These are phyloP conservation scores for Haematococcus sp. DNA, from an alignment of 139 green algal genomes.

Conservation along the genomic window DNA sequence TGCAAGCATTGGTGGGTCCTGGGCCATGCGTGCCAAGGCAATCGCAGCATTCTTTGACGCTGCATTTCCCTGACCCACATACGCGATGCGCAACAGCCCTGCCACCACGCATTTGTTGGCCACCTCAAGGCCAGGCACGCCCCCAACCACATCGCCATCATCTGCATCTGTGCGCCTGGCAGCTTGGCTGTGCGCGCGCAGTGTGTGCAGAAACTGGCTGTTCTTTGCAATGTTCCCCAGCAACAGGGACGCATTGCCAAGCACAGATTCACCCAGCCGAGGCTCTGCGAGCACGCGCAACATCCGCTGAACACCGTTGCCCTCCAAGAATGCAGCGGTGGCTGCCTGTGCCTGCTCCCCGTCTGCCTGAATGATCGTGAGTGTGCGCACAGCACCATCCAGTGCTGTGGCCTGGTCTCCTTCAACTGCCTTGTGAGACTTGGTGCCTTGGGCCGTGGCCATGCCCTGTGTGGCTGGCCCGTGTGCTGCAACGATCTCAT, in stretches of 20 bases:
- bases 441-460: not conserved
- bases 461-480: not conserved
- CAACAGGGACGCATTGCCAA: constrained; percentile 46
- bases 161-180: not conserved
- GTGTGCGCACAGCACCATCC: constrained; percentile 23
- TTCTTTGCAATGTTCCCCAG: constrained; percentile 28
- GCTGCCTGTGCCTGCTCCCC: constrained; percentile 2
- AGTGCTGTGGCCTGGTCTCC: constrained; percentile 1
- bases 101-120: constrained; percentile 24
- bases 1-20: constrained; percentile 40
- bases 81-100: constrained; percentile 42
- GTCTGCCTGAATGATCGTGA: constrained; percentile 23
- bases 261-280: constrained; percentile 17
- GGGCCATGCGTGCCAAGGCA: constrained; percentile 50
- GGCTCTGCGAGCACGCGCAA: constrained; percentile 1
- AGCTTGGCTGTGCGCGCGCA: not conserved
- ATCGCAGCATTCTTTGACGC: constrained; percentile 64
- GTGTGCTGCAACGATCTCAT: not conserved
- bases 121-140: not conserved
- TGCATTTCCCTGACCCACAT: constrained; percentile 35
- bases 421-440: not conserved
- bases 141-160: not conserved
- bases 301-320: constrained; percentile 9
- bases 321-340: constrained; percentile 2
- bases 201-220: constrained; percentile 2